A percentile compares a stretch with the other conserved stretches of the same genome.
Evolutionary conservation across 306 rosid species (phyloP).

Genomic region (Glycine tomentella): DNA sequence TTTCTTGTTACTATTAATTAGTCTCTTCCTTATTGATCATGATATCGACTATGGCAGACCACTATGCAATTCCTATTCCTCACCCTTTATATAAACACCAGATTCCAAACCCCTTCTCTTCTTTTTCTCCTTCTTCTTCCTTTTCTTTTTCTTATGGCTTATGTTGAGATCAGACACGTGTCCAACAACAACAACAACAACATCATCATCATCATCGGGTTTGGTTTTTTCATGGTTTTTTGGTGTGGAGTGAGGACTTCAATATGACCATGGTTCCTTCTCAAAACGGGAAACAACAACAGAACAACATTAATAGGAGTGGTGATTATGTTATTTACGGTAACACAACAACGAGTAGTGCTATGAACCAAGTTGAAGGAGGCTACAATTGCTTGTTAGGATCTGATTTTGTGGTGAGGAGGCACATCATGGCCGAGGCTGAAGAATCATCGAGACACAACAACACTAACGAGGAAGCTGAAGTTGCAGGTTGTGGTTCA

Average conservation of each 20-base stretch:
- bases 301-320: constrained; percentile 11
- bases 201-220: background rate
- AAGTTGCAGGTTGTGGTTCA: constrained; percentile 37
- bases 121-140: background rate
- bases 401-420: constrained; percentile 58
- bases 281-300: constrained; percentile 51
- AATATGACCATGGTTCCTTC: constrained; percentile 88
- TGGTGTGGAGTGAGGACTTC: background rate
- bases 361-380: constrained; percentile 62
- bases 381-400: constrained; percentile 56
- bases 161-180: constrained; percentile 43
- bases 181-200: background rate
- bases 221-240: constrained; percentile 19
- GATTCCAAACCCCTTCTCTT: constrained; percentile 35
- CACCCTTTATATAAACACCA: constrained; percentile 37
- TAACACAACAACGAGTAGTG: background rate
- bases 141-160: constrained; percentile 52
- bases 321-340: too few relatives aligned
- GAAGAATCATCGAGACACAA: constrained; percentile 55
- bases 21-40: constrained; percentile 20
- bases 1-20: constrained; percentile 39
- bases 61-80: constrained; percentile 12
- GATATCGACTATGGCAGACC: constrained; percentile 52
- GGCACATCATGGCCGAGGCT: constrained; percentile 72
- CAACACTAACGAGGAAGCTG: constrained; percentile 18